phyloP scores from a whole-genome alignment of 23 red algal species.

The Gracilaria vermiculophylla region DNA sequence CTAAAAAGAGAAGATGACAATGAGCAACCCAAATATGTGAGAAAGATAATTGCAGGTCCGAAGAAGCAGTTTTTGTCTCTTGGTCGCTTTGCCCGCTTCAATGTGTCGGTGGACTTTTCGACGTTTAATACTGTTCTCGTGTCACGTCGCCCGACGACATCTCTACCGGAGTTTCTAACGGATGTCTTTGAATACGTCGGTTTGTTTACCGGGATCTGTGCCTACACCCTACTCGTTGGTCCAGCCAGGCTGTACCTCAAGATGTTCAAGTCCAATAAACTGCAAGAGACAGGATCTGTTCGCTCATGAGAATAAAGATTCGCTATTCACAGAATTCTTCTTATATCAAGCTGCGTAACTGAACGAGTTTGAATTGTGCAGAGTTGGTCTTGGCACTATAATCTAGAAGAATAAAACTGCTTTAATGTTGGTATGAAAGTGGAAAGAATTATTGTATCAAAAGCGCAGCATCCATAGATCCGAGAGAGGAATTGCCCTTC shows the following conservation, averaged over 20 bases:
- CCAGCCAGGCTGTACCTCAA: constrained; percentile 58
- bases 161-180: constrained; percentile 52
- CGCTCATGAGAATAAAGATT: no score
- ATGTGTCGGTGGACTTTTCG: constrained; percentile 43
- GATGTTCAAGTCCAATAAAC: neutral
- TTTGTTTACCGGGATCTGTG: constrained; percentile 66
- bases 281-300: neutral
- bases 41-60: neutral
- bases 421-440: neutral
- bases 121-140: constrained; percentile 35
- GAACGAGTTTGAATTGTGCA: no score
- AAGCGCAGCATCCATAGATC: neutral
- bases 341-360: no score
- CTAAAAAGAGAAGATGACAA: constrained; percentile 20
- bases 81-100: constrained; percentile 34
- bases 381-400: no score
- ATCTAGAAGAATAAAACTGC: neutral
- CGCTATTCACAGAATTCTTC: no score
- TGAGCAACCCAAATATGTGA: neutral
- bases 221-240: constrained; percentile 54
- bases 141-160: constrained; percentile 47
- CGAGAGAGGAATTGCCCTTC: neutral
- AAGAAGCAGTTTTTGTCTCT: constrained; percentile 17
- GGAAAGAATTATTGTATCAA: constrained; percentile 1
- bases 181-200: constrained; percentile 69